A percentile compares a stretch with the other conserved stretches of the same genome.
phyloP scores from a whole-genome alignment of 768 basidiomycete genomes.

The Serendipita sp. region DNA sequence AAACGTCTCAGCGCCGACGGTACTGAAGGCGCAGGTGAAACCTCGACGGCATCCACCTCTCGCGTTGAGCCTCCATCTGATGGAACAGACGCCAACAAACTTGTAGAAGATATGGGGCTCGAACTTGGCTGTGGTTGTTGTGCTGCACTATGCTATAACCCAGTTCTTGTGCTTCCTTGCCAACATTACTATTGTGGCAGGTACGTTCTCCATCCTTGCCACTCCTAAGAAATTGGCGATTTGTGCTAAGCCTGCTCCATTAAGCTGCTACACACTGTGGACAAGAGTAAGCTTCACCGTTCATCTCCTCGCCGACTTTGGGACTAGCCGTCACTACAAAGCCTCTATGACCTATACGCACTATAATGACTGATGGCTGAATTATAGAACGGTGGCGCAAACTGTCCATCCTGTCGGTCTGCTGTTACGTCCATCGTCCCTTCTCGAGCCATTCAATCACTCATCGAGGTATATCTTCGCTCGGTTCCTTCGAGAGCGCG shows the following conservation, averaged over 20 bases:
- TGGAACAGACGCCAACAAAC: constrained; percentile 12
- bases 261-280: constrained; percentile 70
- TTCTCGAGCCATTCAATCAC: constrained; percentile 55
- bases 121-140: constrained; percentile 81
- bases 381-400: constrained; percentile 63
- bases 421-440: constrained; percentile 52
- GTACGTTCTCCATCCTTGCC: constrained; percentile 24
- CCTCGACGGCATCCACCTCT: background rate
- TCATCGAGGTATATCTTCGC: constrained; percentile 60
- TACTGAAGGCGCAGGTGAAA: background rate
- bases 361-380: background rate
- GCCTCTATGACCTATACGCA: background rate
- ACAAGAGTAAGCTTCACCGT: constrained; percentile 45
- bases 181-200: constrained; percentile 89
- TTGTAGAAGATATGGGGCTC: constrained; percentile 49
- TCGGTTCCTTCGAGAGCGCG: constrained; percentile 52
- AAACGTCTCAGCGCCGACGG: background rate
- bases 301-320: background rate
- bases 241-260: background rate
- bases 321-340: constrained; percentile 1
- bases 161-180: constrained; percentile 69
- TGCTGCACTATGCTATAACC: constrained; percentile 60
- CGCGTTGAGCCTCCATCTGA: background rate
- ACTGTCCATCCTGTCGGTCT: constrained; percentile 68
- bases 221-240: background rate